Base-by-base conservation (phyloP, 176 grass and related monocot genomes). In the Rhynchospora breviuscula region DNA sequence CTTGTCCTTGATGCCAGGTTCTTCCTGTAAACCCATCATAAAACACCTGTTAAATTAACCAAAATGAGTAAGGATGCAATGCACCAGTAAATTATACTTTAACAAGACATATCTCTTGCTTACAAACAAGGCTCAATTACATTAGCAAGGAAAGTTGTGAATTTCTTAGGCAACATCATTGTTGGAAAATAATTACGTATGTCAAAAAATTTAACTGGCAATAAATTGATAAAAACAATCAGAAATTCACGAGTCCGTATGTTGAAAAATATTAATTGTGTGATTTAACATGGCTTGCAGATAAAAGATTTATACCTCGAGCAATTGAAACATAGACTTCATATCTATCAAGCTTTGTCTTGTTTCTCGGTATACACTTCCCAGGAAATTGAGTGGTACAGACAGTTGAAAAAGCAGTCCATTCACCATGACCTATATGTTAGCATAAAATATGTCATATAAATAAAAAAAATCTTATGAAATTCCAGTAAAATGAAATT, bases 321-420 rank as follows among this genome's bases (percentile, higher is more conserved):
- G 93, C 85, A 98, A 91, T 48, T 98, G 93, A 89, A 98, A 98
- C 96, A 98, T 93, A 54, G 91, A 89, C 59, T 98, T 95, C 96
- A 98, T 91, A 87, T 98, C 96, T 83, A 98, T 93, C 63, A 98
- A 88, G 81, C 96, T 98, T 86, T 98, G 96, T 86, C 96, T 95
- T 87, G 93, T 88, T 87, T 98, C 96, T 88, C 96, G 86, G 64
- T 98, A 98, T 75, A 95, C 96, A 86, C 96, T 95, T 83, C 96
- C 96, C 88, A 98, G 95, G 77, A 98, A 98, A 83, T 98, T 98
- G 54, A 98, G 91, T 70, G 95, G 95, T 56, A 95, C 73, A 71
- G 95, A 98, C 74, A 98, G 91, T 86, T 98, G 95, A 88, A 98
- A 98, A 43, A 98, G 88, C 86, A 98, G 95, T 44, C 95, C 95